Base-by-base conservation (phyloP, 352 stramenopile genomes). In the Bremia lactucae region DNA sequence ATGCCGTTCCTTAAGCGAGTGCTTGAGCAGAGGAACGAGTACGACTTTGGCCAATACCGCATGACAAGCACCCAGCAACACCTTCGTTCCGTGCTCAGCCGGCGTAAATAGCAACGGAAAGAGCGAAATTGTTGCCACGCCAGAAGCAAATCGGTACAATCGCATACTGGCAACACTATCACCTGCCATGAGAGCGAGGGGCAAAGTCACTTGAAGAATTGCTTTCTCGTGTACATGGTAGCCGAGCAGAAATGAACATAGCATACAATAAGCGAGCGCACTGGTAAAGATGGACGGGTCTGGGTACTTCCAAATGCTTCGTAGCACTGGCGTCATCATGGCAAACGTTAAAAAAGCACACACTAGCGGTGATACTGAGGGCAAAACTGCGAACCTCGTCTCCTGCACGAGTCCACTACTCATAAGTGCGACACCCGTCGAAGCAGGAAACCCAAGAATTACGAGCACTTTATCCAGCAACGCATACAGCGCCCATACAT, bases 171-270 rank as follows among this genome's bases (percentile, higher is more conserved):
- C 66, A 22, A 84, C 78, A 55, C 72, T 87, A 35, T 92, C 72
- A 35, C 67, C 62, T 15, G 74, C 64, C 48, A 91, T 63, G 21
- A 94, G 59, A 1, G 60, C 76, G 15, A 91, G 50, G 0, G 79
- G 79, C 6, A 91, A 48, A 14, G 69, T 73, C n/a, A 87, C 79
- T 36, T 89, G 76, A 6, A 99, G 69, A 36, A 98, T 96, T 6
- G 95, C 95, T 65, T 99, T 99, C 75, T 99, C 96, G 55, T 99
- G 96, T n/a, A 99, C 95, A 68, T 99, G 96, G 57, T 96, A 99
- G 15, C 93, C 94, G 16, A 98, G 55, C 62, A 98, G 83, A 71
- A 98, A 99, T 7, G 87, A 82, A 46, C 80, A 96, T 33, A 97
- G 68, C 60, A 94, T 95, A 54, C 72, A 95, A 54, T 95, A 96